A percentile compares a stretch with the other conserved stretches of the same genome.
Evolutionary conservation across 148 eudicot genomes (phyloP).

Genomic region (Cornus florida): DNA sequence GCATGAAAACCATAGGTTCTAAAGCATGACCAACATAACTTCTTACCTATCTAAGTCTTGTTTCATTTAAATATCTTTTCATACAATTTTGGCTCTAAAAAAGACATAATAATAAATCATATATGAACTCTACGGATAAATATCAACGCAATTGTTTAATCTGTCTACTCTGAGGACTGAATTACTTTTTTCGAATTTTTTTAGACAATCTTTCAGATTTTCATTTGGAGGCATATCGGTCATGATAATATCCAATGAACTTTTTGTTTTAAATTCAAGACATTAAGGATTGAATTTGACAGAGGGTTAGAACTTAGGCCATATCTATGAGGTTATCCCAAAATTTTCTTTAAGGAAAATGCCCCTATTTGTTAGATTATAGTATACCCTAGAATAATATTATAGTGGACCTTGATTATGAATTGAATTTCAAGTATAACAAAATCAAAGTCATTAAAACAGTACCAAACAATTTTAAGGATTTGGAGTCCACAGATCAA

Average conservation of each 20-base stretch:
- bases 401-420: neutral
- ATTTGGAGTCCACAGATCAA: no score
- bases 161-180: neutral
- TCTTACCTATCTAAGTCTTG: neutral
- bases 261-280: neutral
- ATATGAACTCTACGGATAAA: neutral
- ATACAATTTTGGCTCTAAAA: neutral
- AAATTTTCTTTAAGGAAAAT: neutral
- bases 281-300: neutral
- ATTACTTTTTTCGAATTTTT: no score
- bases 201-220: neutral
- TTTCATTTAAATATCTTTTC: no score
- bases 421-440: neutral
- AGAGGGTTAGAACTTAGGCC: neutral
- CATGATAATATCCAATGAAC: no score
- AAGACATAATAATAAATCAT: neutral
- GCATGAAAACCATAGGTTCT: constrained; percentile 10
- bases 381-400: neutral
- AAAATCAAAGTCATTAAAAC: neutral
- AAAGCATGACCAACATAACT: neutral
- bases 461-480: neutral
- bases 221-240: neutral
- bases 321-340: neutral
- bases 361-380: neutral
- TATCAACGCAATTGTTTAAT: neutral